Conservation (phyloP, 495 filamentous ascomycete species). For the Trichocladium antarcticum region DNA sequence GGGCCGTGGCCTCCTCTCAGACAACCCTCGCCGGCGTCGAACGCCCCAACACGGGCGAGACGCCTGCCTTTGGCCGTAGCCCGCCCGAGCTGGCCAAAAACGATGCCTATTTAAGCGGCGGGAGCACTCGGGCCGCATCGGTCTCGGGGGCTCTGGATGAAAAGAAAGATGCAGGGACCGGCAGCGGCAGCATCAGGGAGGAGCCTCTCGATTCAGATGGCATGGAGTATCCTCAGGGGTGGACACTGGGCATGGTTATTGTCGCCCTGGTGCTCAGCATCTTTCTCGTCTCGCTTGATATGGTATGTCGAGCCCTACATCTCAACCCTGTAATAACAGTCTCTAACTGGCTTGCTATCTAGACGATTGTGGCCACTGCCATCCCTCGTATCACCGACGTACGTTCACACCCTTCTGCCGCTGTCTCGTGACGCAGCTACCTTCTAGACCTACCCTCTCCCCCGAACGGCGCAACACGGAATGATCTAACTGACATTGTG, state of each 20-base stretch:
- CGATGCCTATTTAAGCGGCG: conserved; percentile 12
- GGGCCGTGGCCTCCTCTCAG: background rate
- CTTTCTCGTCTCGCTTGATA: conserved; percentile 43
- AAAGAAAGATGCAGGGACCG: background rate
- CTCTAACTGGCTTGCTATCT: background rate
- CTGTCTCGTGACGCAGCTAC: too few relatives aligned
- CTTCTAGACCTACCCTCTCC: too few relatives aligned
- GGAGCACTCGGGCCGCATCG: conserved; percentile 11
- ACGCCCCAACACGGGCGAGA: background rate
- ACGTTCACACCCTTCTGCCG: too few relatives aligned
- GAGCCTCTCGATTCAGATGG: background rate
- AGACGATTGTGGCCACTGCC: conserved; percentile 40
- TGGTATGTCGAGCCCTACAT: conserved; percentile 25
- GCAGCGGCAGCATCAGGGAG: conserved; percentile 41
- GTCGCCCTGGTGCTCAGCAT: conserved; percentile 39
- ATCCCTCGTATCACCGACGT: conserved; percentile 31
- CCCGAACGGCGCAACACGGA: too few relatives aligned
- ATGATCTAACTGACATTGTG: too few relatives aligned
- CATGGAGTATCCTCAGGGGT: conserved; percentile 26
- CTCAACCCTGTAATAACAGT: background rate
- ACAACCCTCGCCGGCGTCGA: background rate
- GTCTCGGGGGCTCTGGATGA: conserved; percentile 3
- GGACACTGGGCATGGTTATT: conserved; percentile 31
- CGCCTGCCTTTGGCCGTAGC: background rate
- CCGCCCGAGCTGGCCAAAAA: conserved; percentile 1